Percentiles rank a stretch among this genome's conserved stretches.
Evolutionary conservation across 306 rosid genomes (phyloP).

Genomic region (Vicia villosa): DNA sequence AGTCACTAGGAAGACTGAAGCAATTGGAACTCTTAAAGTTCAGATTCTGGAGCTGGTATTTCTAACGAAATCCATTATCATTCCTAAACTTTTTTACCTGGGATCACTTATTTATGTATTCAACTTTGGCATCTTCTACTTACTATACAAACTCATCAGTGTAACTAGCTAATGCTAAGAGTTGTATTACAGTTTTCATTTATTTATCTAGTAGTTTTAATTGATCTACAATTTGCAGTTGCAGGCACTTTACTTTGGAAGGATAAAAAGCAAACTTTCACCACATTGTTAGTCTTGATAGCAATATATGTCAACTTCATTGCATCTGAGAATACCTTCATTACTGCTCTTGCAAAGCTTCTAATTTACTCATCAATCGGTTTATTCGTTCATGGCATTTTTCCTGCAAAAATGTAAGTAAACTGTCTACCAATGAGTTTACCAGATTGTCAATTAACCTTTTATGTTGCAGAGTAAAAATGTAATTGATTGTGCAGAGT

Average conservation of each 20-base stretch:
- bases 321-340: slow-evolving; percentile 64
- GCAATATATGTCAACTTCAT: slow-evolving; percentile 82
- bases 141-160: neutral
- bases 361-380: slow-evolving; percentile 55
- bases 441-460: slow-evolving; percentile 6
- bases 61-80: slow-evolving; percentile 2
- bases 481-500: neutral
- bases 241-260: slow-evolving; percentile 95
- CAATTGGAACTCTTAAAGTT: slow-evolving; percentile 31
- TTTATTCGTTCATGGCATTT: slow-evolving; percentile 60
- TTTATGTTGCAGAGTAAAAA: slow-evolving; percentile 5
- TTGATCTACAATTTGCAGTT: slow-evolving; percentile 59
- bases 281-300: slow-evolving; percentile 58
- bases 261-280: slow-evolving; percentile 76
- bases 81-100: neutral
- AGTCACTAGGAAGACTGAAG: slow-evolving; percentile 11
- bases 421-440: neutral
- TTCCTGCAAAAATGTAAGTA: slow-evolving; percentile 82
- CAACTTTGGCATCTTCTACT: slow-evolving; percentile 18
- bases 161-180: slow-evolving; percentile 16
- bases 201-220: slow-evolving; percentile 28
- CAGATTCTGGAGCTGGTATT: slow-evolving; percentile 15
- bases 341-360: slow-evolving; percentile 72
- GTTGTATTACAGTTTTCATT: slow-evolving; percentile 22
- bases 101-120: neutral